Evolutionary conservation across 805 yeast genomes (phyloP).

Genomic region (Teunomyces pallodes): DNA sequence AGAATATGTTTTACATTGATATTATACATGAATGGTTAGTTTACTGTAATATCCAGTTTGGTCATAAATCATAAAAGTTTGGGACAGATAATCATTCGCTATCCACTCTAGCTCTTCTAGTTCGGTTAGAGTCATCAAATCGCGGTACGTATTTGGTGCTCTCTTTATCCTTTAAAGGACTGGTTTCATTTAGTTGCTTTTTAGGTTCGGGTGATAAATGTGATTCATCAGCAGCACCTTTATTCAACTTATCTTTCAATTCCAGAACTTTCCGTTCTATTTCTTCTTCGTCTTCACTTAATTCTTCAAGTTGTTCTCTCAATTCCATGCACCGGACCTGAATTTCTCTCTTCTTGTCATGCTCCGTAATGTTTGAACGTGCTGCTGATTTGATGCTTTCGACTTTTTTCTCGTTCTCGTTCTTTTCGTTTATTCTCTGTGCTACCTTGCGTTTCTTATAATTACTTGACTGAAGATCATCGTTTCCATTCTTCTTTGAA

Average conservation of each 20-base stretch:
- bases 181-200: too few species aligned
- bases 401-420: slow-evolving; percentile 12
- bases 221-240: neutral
- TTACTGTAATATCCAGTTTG: neutral
- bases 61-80: slow-evolving; percentile 1
- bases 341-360: slow-evolving; percentile 34
- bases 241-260: slow-evolving; percentile 17
- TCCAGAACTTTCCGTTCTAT: slow-evolving; percentile 21
- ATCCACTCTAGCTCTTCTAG: neutral
- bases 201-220: neutral
- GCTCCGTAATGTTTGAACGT: slow-evolving; percentile 27
- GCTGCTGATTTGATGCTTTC: slow-evolving; percentile 8
- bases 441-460: slow-evolving; percentile 34
- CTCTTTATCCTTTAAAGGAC: neutral
- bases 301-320: slow-evolving; percentile 52
- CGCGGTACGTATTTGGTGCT: neutral
- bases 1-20: neutral
- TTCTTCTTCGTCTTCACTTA: slow-evolving; percentile 31
- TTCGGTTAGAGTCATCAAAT: neutral
- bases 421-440: slow-evolving; percentile 17
- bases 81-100: neutral
- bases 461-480: slow-evolving; percentile 27
- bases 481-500: slow-evolving; percentile 2
- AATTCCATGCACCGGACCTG: slow-evolving; percentile 51
- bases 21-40: neutral